Conservation (phyloP, 1,284 basidiomycete species). For the Leucoagaricus sp. region DNA sequence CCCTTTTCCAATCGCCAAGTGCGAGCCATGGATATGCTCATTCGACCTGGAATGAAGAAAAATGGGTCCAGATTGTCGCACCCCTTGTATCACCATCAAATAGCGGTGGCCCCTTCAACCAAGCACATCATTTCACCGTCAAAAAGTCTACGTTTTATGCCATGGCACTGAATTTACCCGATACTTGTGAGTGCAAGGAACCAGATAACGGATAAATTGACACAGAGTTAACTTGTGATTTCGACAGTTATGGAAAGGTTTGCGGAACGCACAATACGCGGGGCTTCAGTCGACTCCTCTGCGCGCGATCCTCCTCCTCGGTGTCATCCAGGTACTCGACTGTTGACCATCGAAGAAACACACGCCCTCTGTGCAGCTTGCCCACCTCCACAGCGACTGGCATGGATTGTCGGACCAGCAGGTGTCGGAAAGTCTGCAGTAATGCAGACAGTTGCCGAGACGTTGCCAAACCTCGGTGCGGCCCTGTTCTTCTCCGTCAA, state of each 20-base stretch:
- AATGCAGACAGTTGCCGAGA: constrained; percentile 2
- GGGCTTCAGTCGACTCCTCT: background rate
- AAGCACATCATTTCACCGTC: background rate
- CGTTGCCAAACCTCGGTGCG: background rate
- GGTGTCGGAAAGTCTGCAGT: constrained; percentile 1
- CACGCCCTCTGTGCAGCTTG: background rate
- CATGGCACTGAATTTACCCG: background rate
- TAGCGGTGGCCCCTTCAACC: no score
- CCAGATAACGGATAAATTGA: background rate
- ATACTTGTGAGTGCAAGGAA: background rate
- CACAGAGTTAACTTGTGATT: background rate
- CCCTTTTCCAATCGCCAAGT: no score
- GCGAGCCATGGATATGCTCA: no score
- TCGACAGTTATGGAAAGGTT: background rate
- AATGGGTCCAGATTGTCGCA: no score
- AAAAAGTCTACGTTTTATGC: background rate
- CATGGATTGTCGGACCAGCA: background rate
- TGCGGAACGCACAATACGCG: background rate
- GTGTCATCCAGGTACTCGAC: background rate
- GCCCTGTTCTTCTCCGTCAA: constrained; percentile 4
- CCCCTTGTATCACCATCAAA: no score
- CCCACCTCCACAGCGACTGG: background rate
- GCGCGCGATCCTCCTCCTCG: background rate
- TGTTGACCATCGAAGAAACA: background rate
- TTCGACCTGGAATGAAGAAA: no score